phyloP scores from a whole-genome alignment of 2,329 filamentous ascomycete genomes.

The Macrophomina tecta region DNA sequence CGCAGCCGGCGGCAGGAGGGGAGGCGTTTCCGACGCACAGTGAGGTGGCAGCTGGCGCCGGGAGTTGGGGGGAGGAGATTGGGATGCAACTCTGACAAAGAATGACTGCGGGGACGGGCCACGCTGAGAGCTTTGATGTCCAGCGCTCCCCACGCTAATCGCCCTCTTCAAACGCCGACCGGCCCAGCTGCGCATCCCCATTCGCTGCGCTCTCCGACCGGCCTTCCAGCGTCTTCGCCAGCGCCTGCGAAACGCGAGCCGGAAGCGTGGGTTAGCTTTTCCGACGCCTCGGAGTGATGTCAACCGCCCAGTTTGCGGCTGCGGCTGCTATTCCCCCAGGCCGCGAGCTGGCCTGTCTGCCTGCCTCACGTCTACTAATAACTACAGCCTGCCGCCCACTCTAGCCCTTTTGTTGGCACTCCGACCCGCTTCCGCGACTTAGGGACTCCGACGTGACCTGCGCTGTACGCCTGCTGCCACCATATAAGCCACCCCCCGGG shows the following conservation, averaged over 20 bases:
- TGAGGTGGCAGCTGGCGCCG: constrained; percentile 6
- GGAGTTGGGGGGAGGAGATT: neutral
- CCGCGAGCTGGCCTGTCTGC: constrained; percentile 24
- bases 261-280: constrained; percentile 24
- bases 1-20: neutral
- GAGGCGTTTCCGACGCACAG: constrained; percentile 18
- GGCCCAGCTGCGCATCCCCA: constrained; percentile 23
- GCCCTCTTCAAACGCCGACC: constrained; percentile 32
- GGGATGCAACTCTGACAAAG: constrained; percentile 24
- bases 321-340: constrained; percentile 18
- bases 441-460: neutral
- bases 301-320: constrained; percentile 24
- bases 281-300: constrained; percentile 26
- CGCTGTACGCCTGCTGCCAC: neutral
- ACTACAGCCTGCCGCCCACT: constrained; percentile 19
- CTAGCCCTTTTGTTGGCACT: constrained; percentile 8
- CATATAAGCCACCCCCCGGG: constrained; percentile 15
- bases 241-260: constrained; percentile 11
- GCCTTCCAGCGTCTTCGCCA: constrained; percentile 19
- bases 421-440: constrained; percentile 21
- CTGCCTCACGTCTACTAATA: constrained; percentile 20
- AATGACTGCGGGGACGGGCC: constrained; percentile 26
- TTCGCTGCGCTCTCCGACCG: constrained; percentile 20
- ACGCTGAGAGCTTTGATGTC: constrained; percentile 33
- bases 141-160: constrained; percentile 39